Percentiles rank a stretch among this genome's conserved stretches.
Conservation (phyloP, 192 early-diverging fungal genomes). For the Podila epicladia region DNA sequence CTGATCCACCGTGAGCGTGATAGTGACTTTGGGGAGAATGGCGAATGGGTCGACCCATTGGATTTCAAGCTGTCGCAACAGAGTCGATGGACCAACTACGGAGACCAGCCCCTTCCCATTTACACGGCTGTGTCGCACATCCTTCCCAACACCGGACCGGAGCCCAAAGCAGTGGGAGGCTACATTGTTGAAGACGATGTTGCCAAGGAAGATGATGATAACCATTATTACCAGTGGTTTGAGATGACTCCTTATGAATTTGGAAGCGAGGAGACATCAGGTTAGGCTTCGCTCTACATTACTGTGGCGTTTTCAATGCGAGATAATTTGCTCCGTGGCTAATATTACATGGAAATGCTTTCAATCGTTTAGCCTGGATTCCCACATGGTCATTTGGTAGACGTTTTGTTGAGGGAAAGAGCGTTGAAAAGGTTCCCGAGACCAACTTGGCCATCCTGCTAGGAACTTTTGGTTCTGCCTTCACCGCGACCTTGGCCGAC, state of each 20-base stretch:
- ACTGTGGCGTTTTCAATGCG: background rate
- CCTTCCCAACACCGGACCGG: slow-evolving; percentile 54
- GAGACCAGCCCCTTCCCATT: slow-evolving; percentile 76
- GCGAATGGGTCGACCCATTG: slow-evolving; percentile 47
- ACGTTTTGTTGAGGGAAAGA: slow-evolving; percentile 70
- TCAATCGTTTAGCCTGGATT: slow-evolving; percentile 64
- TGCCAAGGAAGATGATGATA: slow-evolving; percentile 36
- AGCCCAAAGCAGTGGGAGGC: slow-evolving; percentile 11
- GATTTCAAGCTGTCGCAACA: slow-evolving; percentile 69
- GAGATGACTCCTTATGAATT: slow-evolving; percentile 85
- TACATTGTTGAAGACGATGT: slow-evolving; percentile 47
- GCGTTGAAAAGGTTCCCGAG: slow-evolving; percentile 71
- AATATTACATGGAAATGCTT: background rate
- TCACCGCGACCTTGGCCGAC: slow-evolving; percentile 60
- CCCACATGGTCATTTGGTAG: slow-evolving; percentile 85
- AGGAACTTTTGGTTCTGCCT: slow-evolving; percentile 64
- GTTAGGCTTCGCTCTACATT: slow-evolving; percentile 34
- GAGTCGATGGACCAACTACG: slow-evolving; percentile 63
- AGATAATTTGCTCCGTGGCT: background rate
- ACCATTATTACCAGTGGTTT: slow-evolving; percentile 78
- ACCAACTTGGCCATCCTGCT: slow-evolving; percentile 71
- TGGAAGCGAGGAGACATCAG: slow-evolving; percentile 77
- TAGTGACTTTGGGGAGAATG: slow-evolving; percentile 48
- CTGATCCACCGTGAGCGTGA: slow-evolving; percentile 48
- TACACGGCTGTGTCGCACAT: slow-evolving; percentile 80